Evolutionary conservation across 2,329 filamentous ascomycete genomes (phyloP).

Genomic region (Monilinia aucupariae): DNA sequence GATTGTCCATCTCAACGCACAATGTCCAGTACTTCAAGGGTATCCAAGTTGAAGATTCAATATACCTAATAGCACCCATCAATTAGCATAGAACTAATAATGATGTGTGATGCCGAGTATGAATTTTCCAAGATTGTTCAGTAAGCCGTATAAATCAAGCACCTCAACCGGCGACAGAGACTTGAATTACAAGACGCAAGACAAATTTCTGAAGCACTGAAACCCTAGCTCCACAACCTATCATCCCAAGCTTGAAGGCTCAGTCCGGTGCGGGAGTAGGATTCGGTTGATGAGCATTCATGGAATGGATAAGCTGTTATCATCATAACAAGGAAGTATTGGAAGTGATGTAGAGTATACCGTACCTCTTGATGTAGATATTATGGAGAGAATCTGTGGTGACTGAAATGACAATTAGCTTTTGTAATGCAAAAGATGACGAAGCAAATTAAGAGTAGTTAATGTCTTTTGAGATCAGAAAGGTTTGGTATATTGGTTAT

Average conservation of each 20-base stretch:
- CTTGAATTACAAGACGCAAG: conserved; percentile 54
- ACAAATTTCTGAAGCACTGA: conserved; percentile 46
- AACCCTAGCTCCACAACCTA: conserved; percentile 72
- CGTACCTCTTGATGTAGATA: conserved; percentile 17
- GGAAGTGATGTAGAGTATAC: conserved; percentile 21
- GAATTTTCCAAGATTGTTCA: conserved; percentile 9
- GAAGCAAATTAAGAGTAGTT: conserved; percentile 13
- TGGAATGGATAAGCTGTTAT: conserved; percentile 73
- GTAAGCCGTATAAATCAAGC: conserved; percentile 55
- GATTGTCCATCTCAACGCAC: not conserved
- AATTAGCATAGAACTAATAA: conserved; percentile 9
- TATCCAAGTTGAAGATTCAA: not conserved
- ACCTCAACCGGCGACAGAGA: conserved; percentile 51
- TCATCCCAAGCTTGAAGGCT: conserved; percentile 50
- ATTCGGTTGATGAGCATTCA: conserved; percentile 62
- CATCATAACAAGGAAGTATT: conserved; percentile 42
- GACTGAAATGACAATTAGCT: conserved; percentile 12
- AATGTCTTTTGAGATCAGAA: conserved; percentile 43
- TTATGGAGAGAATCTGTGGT: not conserved
- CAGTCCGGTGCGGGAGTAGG: conserved; percentile 67
- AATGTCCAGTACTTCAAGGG: not conserved
- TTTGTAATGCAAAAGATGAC: not conserved
- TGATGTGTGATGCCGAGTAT: conserved; percentile 4
- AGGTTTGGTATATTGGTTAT: conserved; percentile 58
- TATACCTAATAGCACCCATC: conserved; percentile 11